Conservation (phyloP, 2,329 filamentous ascomycete genomes). For the Talaromyces sp. region DNA sequence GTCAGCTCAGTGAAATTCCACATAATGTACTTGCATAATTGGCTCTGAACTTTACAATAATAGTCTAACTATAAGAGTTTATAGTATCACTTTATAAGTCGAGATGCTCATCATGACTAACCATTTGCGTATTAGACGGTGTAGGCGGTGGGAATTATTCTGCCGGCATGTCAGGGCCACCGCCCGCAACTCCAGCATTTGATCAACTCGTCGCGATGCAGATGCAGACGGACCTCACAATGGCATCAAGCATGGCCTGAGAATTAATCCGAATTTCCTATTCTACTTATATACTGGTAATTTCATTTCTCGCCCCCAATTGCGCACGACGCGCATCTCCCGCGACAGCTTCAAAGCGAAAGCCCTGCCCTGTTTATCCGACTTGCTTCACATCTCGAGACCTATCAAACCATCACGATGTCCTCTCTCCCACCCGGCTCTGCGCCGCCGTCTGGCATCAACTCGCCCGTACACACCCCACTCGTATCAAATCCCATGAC, state of each 20-base stretch:
- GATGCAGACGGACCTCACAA: background rate
- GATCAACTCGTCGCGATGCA: background rate
- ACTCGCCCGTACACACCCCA: constrained; percentile 27
- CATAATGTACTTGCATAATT: background rate
- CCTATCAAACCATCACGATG: constrained; percentile 18
- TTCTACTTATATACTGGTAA: background rate
- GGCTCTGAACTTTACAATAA: background rate
- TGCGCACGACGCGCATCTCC: background rate
- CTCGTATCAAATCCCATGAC: constrained; percentile 20
- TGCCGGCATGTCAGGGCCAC: constrained; percentile 5
- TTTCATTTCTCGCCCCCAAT: background rate
- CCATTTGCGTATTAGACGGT: background rate
- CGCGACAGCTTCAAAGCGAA: background rate
- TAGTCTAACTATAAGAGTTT: too few species aligned
- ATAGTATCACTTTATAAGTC: too few species aligned
- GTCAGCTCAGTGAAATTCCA: background rate
- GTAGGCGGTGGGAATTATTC: background rate
- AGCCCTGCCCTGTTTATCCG: background rate
- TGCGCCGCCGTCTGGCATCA: constrained; percentile 31
- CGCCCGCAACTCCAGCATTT: background rate
- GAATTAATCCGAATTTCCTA: background rate
- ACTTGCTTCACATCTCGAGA: background rate
- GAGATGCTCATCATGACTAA: background rate
- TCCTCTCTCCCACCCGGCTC: constrained; percentile 26
- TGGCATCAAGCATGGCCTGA: background rate